Conservation (phyloP, 208 protist genomes). For the Chromosphaera perkinsii region DNA sequence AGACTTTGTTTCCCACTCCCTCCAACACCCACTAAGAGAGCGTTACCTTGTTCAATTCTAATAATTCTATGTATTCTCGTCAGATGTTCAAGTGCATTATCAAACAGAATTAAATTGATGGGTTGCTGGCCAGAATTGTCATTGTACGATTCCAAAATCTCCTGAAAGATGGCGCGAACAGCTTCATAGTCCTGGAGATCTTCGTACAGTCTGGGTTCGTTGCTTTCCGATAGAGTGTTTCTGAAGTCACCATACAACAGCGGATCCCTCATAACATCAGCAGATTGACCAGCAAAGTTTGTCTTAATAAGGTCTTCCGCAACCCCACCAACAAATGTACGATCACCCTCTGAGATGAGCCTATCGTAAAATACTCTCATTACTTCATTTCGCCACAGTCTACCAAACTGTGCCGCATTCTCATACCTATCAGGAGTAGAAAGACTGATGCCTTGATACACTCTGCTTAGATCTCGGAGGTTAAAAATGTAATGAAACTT, state of each 20-base stretch:
- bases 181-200: constrained; percentile 76
- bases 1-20: no score
- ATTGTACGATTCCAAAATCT: no score
- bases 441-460: no score
- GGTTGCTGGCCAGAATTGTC: no score
- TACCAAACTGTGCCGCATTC: constrained; percentile 61
- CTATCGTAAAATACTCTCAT: constrained; percentile 92
- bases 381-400: constrained; percentile 95
- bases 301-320: constrained; percentile 10
- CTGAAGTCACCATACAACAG: constrained; percentile 91
- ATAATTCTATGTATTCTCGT: no score
- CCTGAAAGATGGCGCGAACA: constrained; percentile 64
- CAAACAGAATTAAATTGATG: no score
- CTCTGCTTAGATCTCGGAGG: no score
- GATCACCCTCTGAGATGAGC: constrained; percentile 85
- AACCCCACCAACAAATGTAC: constrained; percentile 80
- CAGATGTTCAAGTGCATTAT: no score
- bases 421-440: no score
- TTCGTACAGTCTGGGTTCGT: constrained; percentile 72
- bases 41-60: no score
- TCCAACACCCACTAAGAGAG: no score
- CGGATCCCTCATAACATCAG: constrained; percentile 69
- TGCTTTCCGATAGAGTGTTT: constrained; percentile 35
- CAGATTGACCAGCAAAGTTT: neutral
- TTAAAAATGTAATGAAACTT: no score